Conservation (phyloP, 345 rosid genomes). For the Eucalyptus polyanthemos region DNA sequence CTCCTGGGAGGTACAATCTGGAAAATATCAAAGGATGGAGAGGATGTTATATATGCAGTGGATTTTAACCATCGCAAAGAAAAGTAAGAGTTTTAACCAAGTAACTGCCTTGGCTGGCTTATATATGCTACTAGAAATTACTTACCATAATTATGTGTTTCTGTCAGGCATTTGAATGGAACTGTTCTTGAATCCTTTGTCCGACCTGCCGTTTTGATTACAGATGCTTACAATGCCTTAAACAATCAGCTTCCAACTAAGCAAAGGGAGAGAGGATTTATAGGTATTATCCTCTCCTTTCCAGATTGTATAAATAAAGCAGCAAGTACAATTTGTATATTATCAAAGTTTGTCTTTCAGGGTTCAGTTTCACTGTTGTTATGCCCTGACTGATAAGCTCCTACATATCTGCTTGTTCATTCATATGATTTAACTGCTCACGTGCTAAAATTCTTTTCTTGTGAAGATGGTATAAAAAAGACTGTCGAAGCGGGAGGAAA, state of each 20-base stretch:
- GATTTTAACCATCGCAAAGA: conserved; percentile 96
- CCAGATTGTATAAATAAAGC: background rate
- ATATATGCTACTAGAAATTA: background rate
- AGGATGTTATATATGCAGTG: conserved; percentile 94
- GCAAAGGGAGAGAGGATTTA: conserved; percentile 78
- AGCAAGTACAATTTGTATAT: background rate
- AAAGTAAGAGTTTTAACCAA: conserved; percentile 29
- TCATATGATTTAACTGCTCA: background rate
- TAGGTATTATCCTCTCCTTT: conserved; percentile 25
- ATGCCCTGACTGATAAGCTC: background rate
- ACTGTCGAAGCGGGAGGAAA: conserved; percentile 84
- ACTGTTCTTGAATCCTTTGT: conserved; percentile 82
- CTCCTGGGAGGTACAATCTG: conserved; percentile 91
- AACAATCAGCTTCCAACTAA: conserved; percentile 66
- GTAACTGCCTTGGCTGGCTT: background rate
- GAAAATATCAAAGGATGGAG: conserved; percentile 98
- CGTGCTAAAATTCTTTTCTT: background rate
- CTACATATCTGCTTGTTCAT: background rate
- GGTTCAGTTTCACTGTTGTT: background rate
- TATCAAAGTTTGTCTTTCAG: background rate
- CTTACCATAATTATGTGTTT: background rate
- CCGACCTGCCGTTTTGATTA: conserved; percentile 93
- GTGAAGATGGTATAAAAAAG: conserved; percentile 47
- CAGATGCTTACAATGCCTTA: conserved; percentile 91
- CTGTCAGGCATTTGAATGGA: conserved; percentile 93